phyloP scores from a whole-genome alignment of 2,329 filamentous ascomycete genomes.

The Alternaria arbusti region DNA sequence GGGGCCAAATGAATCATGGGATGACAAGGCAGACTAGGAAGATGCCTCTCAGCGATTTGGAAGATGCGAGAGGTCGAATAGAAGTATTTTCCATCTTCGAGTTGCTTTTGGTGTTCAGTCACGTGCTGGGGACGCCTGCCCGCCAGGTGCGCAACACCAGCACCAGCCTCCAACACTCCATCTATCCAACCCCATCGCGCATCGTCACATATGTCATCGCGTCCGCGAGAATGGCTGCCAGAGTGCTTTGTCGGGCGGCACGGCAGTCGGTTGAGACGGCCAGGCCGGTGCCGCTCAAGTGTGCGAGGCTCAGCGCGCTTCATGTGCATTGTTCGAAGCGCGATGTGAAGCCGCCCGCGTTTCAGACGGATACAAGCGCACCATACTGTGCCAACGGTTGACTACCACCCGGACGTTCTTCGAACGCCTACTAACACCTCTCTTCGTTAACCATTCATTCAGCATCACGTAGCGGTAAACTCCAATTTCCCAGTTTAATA shows the following conservation, averaged over 20 bases:
- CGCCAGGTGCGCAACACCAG: not conserved
- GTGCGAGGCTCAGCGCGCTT: slow-evolving; percentile 46
- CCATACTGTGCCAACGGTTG: slow-evolving; percentile 45
- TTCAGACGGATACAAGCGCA: slow-evolving; percentile 44
- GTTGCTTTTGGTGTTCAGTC: not conserved
- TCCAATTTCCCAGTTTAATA: slow-evolving; percentile 43
- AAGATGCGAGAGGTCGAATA: not conserved
- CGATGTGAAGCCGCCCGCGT: slow-evolving; percentile 44
- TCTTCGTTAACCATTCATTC: slow-evolving; percentile 31
- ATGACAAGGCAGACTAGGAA: not conserved
- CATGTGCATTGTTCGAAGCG: slow-evolving; percentile 47
- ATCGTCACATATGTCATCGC: slow-evolving; percentile 5
- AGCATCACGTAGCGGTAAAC: slow-evolving; percentile 31
- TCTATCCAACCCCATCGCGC: not conserved
- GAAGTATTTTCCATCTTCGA: not conserved
- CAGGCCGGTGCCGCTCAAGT: slow-evolving; percentile 26
- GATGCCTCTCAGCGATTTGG: not conserved
- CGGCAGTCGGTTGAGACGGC: slow-evolving; percentile 38
- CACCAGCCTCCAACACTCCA: not conserved
- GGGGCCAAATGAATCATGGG: not conserved
- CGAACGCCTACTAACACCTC: slow-evolving; percentile 33
- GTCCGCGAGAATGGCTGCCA: slow-evolving; percentile 8
- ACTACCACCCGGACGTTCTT: slow-evolving; percentile 34
- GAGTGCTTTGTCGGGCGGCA: slow-evolving; percentile 20
- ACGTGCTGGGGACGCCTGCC: slow-evolving; percentile 1